Conservation (phyloP, 148 eudicot species). For the Cornus suecica region DNA sequence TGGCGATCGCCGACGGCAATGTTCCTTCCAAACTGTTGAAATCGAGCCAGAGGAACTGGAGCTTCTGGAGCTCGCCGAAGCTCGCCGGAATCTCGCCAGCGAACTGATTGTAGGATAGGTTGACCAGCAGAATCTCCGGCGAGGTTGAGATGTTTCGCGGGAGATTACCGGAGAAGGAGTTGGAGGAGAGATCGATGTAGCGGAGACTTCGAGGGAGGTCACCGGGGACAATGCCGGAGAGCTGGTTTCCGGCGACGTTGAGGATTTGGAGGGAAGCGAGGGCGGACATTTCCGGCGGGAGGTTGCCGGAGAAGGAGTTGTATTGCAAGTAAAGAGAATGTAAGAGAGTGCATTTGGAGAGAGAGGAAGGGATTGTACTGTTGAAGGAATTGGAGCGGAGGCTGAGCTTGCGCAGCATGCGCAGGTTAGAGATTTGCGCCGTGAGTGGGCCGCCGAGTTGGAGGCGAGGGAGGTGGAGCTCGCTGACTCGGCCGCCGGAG, state of each 20-base stretch:
- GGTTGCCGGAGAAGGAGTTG: slow-evolving; percentile 38
- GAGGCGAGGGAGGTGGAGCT: slow-evolving; percentile 44
- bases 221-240: slow-evolving; percentile 30
- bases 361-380: slow-evolving; percentile 44
- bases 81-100: slow-evolving; percentile 55
- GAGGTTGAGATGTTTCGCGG: slow-evolving; percentile 27
- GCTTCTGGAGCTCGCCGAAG: slow-evolving; percentile 38
- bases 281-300: slow-evolving; percentile 27
- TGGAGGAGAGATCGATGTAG: slow-evolving; percentile 37
- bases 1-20: slow-evolving; percentile 57
- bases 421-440: slow-evolving; percentile 25
- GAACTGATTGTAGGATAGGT: slow-evolving; percentile 49
- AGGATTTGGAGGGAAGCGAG: slow-evolving; percentile 37
- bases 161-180: slow-evolving; percentile 33
- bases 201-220: slow-evolving; percentile 26
- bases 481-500: slow-evolving; percentile 20
- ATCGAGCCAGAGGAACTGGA: slow-evolving; percentile 57
- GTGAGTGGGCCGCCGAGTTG: slow-evolving; percentile 41
- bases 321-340: slow-evolving; percentile 44
- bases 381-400: slow-evolving; percentile 54
- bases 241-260: slow-evolving; percentile 34
- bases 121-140: slow-evolving; percentile 35
- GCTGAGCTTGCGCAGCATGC: slow-evolving; percentile 47
- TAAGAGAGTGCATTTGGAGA: slow-evolving; percentile 29
- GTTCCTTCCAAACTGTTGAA: slow-evolving; percentile 48